Base-by-base conservation (phyloP, 2,329 filamentous ascomycete species). In the Penicillium glabrum region DNA sequence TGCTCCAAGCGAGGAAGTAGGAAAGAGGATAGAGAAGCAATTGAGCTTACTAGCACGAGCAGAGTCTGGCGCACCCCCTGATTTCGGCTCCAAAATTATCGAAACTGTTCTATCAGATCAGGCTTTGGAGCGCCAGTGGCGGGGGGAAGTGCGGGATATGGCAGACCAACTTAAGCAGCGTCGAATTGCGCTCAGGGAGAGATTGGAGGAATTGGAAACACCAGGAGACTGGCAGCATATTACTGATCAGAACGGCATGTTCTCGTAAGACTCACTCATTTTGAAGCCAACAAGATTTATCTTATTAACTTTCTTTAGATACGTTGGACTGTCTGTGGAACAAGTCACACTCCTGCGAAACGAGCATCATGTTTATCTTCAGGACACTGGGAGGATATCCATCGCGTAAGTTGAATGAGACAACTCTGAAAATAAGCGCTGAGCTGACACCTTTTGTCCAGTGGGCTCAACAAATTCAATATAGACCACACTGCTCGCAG, bases 201-300 rank as follows among this genome's bases (percentile, higher is more conserved):
- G 4, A 2, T 37, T 61, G 37, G 60, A 60, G 47, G 46, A 54
- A 13, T 46, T 61, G 46, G 47, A 47, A 37, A 60, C 60, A n/a
- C 60, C 60, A n/a, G 60, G 60, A 7, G 23, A 45, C 21, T 61
- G 60, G 60, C 24, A 14, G 3, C 55, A 60, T 37, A 49, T 61
- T 19, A 61, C 60, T 31, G 54, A 61, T 1, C 60, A 61, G 49
- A 58, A 50, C 16, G 60, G 60, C 11, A 61, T 61, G 60, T 61
- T 61, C 33, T 61, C 60, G 60, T 61, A 23, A 47, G 60, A 11
- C 5, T 31, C 5, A 31, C 3, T 4, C 11, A 14, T 13, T 5
- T 54, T 37, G 6, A 7, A 19, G 0, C 16, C 2, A 19, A 6
- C 5, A 9, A n/a, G 13, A 16, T 35, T 26, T 4, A 5, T 4